These are phyloP conservation scores for Leishmania tarentolae DNA, from an alignment of 208 protist genomes.

Conservation along the genomic window DNA sequence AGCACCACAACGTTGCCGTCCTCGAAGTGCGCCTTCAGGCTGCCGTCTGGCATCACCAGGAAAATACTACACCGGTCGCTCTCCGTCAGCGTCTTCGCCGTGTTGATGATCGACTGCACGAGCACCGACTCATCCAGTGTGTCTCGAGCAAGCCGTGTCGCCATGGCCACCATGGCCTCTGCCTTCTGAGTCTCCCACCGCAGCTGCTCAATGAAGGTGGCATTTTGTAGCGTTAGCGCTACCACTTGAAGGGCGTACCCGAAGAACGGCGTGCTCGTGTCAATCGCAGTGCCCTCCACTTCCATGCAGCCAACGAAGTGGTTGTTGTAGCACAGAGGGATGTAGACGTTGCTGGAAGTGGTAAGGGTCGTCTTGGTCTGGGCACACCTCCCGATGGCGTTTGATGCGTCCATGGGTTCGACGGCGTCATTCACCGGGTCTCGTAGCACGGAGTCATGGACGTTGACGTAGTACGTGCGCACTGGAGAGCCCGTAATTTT, in stretches of 20 bases:
- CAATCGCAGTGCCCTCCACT: constrained; percentile 7
- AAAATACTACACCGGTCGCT: constrained; percentile 78
- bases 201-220: constrained; percentile 22
- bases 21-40: constrained; percentile 70
- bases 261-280: not conserved
- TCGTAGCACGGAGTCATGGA: constrained; percentile 36
- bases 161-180: constrained; percentile 84
- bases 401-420: constrained; percentile 35
- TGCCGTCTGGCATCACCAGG: constrained; percentile 57
- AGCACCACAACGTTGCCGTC: constrained; percentile 69
- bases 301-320: constrained; percentile 53
- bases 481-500: constrained; percentile 22
- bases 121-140: constrained; percentile 77
- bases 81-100: constrained; percentile 68
- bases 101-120: constrained; percentile 81
- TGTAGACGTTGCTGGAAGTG: constrained; percentile 37
- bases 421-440: constrained; percentile 50
- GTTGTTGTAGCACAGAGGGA: constrained; percentile 37
- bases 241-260: constrained; percentile 11
- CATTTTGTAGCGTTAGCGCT: constrained; percentile 28
- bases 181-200: constrained; percentile 42
- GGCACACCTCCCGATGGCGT: constrained; percentile 39
- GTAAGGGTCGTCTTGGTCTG: constrained; percentile 12
- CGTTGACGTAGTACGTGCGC: constrained; percentile 38
- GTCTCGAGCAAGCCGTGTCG: constrained; percentile 76